These are phyloP conservation scores for Solanum neorickii DNA, from an alignment of 257 asterid species.

Conservation along the genomic window DNA sequence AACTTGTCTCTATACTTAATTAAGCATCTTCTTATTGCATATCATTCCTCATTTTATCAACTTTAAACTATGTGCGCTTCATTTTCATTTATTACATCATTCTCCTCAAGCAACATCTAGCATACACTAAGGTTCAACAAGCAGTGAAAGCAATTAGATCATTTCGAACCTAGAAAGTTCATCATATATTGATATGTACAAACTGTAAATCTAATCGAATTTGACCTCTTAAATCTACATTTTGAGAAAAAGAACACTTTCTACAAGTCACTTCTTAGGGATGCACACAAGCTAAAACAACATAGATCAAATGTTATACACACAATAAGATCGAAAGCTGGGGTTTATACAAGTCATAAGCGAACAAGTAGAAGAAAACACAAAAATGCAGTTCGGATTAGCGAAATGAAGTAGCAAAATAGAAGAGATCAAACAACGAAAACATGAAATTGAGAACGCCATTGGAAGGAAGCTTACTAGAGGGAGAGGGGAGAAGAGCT, in stretches of 20 bases:
- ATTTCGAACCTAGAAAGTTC: not conserved
- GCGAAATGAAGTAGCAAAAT: slow-evolving; percentile 13
- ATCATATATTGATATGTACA: not conserved
- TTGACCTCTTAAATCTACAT: not conserved
- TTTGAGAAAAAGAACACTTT: not conserved
- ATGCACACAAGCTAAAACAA: not conserved
- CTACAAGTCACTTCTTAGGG: not conserved
- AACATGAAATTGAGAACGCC: not conserved
- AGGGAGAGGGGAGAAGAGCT: slow-evolving; percentile 1
- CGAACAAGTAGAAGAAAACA: not conserved
- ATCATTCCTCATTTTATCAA: not conserved
- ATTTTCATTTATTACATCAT: not conserved
- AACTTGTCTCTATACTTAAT: not conserved
- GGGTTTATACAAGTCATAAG: not conserved
- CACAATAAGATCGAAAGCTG: not conserved
- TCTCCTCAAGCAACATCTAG: not conserved
- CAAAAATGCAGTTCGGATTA: not conserved
- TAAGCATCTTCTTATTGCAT: not conserved
- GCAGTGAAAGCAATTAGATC: not conserved
- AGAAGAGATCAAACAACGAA: slow-evolving; percentile 4
- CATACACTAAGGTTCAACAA: not conserved
- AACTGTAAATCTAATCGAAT: not conserved
- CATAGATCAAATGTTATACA: not conserved
- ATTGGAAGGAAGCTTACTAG: slow-evolving; percentile 26
- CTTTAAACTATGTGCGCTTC: not conserved